A percentile compares a stretch with the other conserved stretches of the same genome.
Evolutionary conservation across 345 rosid species (phyloP).

Genomic region (Gossypium australe): DNA sequence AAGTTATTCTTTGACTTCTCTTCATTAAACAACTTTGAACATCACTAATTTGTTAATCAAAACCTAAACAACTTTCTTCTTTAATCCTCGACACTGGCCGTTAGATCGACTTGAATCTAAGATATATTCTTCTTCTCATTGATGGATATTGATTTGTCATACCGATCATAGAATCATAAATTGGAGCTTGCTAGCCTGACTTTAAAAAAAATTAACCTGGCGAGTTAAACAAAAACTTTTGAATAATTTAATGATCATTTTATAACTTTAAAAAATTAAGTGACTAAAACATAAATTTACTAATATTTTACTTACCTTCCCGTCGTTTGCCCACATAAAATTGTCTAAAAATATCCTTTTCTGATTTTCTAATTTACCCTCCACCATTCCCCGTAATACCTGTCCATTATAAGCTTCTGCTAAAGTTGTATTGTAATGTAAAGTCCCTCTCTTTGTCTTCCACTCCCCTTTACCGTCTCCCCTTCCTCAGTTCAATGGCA

Average conservation of each 20-base stretch:
- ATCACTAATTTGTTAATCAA: too few species aligned
- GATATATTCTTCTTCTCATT: too few species aligned
- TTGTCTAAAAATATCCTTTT: background rate
- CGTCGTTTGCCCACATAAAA: too few species aligned
- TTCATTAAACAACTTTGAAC: too few species aligned
- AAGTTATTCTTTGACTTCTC: too few species aligned
- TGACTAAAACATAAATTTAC: rapidly evolving
- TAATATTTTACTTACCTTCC: too few species aligned
- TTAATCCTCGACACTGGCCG: rapidly evolving
- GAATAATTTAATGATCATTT: too few species aligned
- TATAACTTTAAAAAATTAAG: too few species aligned
- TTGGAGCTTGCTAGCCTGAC: rapidly evolving
- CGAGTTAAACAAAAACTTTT: too few species aligned
- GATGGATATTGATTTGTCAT: rapidly evolving
- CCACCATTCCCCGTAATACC: background rate
- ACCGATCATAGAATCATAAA: rapidly evolving
- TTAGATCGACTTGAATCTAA: too few species aligned
- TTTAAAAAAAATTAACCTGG: too few species aligned
- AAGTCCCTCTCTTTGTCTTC: background rate
- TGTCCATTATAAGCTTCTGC: background rate
- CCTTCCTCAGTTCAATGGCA: conserved; percentile 12
- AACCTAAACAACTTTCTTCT: too few species aligned
- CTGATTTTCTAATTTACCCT: conserved; percentile 11
- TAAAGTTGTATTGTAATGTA: background rate
- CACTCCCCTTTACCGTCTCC: background rate